A percentile compares a stretch with the other conserved stretches of the same genome.
phyloP scores from a whole-genome alignment of 1,284 basidiomycete genomes.

The Melampsora americana region DNA sequence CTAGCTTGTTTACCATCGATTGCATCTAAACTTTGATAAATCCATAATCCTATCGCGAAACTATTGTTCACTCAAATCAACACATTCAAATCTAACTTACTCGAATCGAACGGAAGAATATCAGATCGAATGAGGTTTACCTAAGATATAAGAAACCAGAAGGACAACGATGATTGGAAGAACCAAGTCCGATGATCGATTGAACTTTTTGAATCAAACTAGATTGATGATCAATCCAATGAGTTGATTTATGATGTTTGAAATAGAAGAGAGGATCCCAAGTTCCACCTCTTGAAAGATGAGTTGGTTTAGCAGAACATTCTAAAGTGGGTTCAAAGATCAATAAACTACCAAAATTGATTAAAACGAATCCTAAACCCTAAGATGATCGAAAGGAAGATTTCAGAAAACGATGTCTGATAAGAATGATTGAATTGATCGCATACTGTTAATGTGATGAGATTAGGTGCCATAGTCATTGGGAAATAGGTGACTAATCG shows the following conservation, averaged over 20 bases:
- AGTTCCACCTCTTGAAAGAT: slow-evolving; percentile 47
- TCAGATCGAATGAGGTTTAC: slow-evolving; percentile 66
- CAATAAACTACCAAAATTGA: slow-evolving; percentile 79
- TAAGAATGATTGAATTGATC: slow-evolving; percentile 43
- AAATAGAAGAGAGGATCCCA: slow-evolving; percentile 51
- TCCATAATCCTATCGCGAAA: slow-evolving; percentile 84
- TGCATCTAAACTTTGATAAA: slow-evolving; percentile 85
- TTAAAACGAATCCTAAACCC: slow-evolving; percentile 74
- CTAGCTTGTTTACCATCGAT: slow-evolving; percentile 91
- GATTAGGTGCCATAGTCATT: slow-evolving; percentile 78
- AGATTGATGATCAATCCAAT: too few relatives aligned
- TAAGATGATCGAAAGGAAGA: slow-evolving; percentile 18
- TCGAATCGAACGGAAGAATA: too few relatives aligned
- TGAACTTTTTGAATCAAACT: too few relatives aligned
- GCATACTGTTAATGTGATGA: slow-evolving; percentile 63
- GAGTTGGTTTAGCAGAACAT: slow-evolving; percentile 29
- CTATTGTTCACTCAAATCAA: slow-evolving; percentile 55
- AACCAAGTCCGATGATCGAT: too few relatives aligned
- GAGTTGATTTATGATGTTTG: too few relatives aligned
- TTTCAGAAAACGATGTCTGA: background rate
- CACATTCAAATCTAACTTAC: background rate
- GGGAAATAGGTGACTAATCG: slow-evolving; percentile 92
- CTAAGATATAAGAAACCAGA: background rate
- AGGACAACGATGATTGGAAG: background rate
- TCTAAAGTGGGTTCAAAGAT: slow-evolving; percentile 34